Conservation (phyloP, 352 stramenopile genomes). For the Peronosclerospora sorghi region DNA sequence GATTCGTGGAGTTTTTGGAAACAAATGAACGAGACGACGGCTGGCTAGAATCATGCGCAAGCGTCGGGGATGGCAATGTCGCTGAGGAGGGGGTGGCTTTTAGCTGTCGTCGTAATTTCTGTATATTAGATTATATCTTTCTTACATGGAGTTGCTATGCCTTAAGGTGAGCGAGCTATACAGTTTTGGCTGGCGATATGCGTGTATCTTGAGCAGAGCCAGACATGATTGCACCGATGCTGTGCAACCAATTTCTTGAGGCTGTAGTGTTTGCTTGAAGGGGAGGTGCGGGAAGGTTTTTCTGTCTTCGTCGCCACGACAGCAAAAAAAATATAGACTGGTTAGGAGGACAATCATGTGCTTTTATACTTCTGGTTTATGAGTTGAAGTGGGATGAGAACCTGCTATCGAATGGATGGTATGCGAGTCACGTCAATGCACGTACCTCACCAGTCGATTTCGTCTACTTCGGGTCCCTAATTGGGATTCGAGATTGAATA, state of each 20-base stretch:
- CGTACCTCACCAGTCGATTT: neutral
- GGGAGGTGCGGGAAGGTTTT: slow-evolving; percentile 9
- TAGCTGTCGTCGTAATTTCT: slow-evolving; percentile 26
- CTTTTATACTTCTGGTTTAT: neutral
- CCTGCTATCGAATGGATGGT: too few species aligned
- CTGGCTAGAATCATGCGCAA: slow-evolving; percentile 5
- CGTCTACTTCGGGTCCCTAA: slow-evolving; percentile 27
- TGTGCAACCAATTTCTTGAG: slow-evolving; percentile 9
- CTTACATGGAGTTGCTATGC: slow-evolving; percentile 27
- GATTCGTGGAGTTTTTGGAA: slow-evolving; percentile 19
- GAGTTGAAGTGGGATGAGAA: too few species aligned
- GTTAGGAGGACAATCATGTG: slow-evolving; percentile 10
- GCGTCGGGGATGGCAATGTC: slow-evolving; percentile 8
- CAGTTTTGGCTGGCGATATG: slow-evolving; percentile 10
- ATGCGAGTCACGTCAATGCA: too few species aligned
- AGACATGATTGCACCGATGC: too few species aligned
- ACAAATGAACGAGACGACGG: slow-evolving; percentile 23
- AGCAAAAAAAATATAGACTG: slow-evolving; percentile 29
- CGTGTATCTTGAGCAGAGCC: slow-evolving; percentile 19
- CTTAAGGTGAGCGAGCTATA: slow-evolving; percentile 9
- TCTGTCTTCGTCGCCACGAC: slow-evolving; percentile 9
- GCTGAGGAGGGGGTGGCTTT: slow-evolving; percentile 8
- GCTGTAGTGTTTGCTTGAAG: slow-evolving; percentile 12
- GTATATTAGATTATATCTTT: slow-evolving; percentile 32
- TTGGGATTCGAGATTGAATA: slow-evolving; percentile 52